phyloP scores from a whole-genome alignment of 257 asterid genomes.

The Avicennia marina region DNA sequence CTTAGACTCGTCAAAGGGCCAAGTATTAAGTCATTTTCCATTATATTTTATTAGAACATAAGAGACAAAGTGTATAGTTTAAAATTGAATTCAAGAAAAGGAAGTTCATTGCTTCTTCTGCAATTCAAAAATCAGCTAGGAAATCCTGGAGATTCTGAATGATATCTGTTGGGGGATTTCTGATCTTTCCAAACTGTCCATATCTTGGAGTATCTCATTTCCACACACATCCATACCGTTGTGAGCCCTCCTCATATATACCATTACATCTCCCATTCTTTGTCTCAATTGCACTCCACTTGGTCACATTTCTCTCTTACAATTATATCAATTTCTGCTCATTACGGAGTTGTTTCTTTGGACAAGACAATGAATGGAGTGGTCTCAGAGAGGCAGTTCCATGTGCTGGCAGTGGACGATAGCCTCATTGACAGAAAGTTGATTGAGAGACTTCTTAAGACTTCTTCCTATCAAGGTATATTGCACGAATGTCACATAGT shows the following conservation, averaged over 20 bases:
- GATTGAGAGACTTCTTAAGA: slow-evolving; percentile 57
- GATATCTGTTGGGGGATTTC: slow-evolving; percentile 31
- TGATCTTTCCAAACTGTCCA: slow-evolving; percentile 36
- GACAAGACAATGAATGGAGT: not conserved
- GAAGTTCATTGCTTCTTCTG: slow-evolving; percentile 37
- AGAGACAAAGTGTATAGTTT: too few species aligned
- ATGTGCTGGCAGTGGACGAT: slow-evolving; percentile 54
- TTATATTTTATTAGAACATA: too few species aligned
- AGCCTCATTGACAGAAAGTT: slow-evolving; percentile 54
- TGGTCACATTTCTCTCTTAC: not conserved
- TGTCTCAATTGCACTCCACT: not conserved
- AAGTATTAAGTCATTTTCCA: too few species aligned
- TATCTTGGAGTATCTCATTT: slow-evolving; percentile 29
- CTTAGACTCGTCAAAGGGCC: too few species aligned
- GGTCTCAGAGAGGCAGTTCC: slow-evolving; percentile 21
- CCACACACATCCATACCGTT: slow-evolving; percentile 7
- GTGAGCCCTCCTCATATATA: slow-evolving; percentile 3
- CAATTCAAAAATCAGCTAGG: slow-evolving; percentile 28
- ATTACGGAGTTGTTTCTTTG: too few species aligned
- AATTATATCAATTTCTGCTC: not conserved
- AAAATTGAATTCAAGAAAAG: too few species aligned
- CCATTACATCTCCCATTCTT: not conserved
- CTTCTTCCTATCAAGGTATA: slow-evolving; percentile 60
- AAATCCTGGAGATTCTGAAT: slow-evolving; percentile 32
- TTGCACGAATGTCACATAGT: not conserved